Conservation (phyloP, 768 basidiomycete species). For the Russula virescens region DNA sequence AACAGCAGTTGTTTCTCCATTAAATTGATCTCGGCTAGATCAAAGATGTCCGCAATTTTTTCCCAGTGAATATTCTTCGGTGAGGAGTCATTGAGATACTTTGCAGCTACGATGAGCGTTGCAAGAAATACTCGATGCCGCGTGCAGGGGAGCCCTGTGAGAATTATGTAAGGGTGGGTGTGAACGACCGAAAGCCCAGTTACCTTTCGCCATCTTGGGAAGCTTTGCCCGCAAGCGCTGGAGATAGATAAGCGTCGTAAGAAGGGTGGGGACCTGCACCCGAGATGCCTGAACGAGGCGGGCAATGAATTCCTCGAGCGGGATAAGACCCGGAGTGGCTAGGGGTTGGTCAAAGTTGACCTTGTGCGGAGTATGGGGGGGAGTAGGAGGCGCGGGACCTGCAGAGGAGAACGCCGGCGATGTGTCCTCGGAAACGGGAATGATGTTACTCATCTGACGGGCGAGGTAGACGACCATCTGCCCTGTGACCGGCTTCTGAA, state of each 20-base stretch:
- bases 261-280: conserved; percentile 86
- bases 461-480: conserved; percentile 89
- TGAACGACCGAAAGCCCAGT: conserved; percentile 25
- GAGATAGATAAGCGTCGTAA: conserved; percentile 88
- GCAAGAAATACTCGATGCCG: conserved; percentile 95
- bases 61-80: conserved; percentile 96
- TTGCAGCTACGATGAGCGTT: conserved; percentile 90
- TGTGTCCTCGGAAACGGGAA: conserved; percentile 56
- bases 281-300: conserved; percentile 75
- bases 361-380: conserved; percentile 62
- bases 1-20: conserved; percentile 97
- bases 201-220: conserved; percentile 80
- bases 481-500: conserved; percentile 68
- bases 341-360: conserved; percentile 31
- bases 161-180: conserved; percentile 8
- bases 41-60: conserved; percentile 68
- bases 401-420: conserved; percentile 28
- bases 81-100: conserved; percentile 95
- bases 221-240: conserved; percentile 78
- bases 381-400: conserved; percentile 47
- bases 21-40: conserved; percentile 77
- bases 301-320: conserved; percentile 79
- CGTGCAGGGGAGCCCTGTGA: conserved; percentile 74
- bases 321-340: conserved; percentile 43
- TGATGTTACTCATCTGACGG: conserved; percentile 66